Conservation (phyloP, 108 stramenopile genomes). For the Skeletonema marinoi region DNA sequence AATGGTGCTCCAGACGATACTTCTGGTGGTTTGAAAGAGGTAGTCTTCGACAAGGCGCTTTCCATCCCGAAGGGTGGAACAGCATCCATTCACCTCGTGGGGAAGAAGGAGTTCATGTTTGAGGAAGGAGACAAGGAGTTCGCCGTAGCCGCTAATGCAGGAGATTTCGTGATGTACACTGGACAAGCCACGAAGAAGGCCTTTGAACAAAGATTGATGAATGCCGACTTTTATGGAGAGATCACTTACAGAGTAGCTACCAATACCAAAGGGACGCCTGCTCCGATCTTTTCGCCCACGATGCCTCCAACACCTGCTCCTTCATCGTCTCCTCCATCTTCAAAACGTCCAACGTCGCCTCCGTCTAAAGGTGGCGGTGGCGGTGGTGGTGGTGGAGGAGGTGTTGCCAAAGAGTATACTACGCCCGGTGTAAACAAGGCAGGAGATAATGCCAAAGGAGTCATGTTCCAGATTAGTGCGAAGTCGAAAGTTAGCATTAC, state of each 20-base stretch:
- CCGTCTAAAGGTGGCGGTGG: background rate
- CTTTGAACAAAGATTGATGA: background rate
- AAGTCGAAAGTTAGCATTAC: too few species aligned
- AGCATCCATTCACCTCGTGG: background rate
- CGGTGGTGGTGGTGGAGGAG: too few species aligned
- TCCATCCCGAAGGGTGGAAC: background rate
- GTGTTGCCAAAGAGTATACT: too few species aligned
- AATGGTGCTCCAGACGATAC: too few species aligned
- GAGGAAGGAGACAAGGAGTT: background rate
- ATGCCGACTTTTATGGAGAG: background rate
- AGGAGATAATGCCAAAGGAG: too few species aligned
- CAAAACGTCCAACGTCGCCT: background rate
- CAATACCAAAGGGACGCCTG: background rate
- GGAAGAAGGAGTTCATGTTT: background rate
- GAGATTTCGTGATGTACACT: background rate
- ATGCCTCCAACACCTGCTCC: too few species aligned
- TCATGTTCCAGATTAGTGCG: too few species aligned
- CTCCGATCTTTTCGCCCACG: background rate
- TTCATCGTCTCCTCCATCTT: background rate
- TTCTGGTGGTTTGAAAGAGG: too few species aligned
- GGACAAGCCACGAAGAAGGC: background rate
- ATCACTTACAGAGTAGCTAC: background rate
- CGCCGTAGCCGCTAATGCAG: background rate
- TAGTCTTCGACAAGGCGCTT: too few species aligned
- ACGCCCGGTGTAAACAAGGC: too few species aligned